Base-by-base conservation (phyloP, 1,284 basidiomycete genomes). In the Rhodotorula sp. region DNA sequence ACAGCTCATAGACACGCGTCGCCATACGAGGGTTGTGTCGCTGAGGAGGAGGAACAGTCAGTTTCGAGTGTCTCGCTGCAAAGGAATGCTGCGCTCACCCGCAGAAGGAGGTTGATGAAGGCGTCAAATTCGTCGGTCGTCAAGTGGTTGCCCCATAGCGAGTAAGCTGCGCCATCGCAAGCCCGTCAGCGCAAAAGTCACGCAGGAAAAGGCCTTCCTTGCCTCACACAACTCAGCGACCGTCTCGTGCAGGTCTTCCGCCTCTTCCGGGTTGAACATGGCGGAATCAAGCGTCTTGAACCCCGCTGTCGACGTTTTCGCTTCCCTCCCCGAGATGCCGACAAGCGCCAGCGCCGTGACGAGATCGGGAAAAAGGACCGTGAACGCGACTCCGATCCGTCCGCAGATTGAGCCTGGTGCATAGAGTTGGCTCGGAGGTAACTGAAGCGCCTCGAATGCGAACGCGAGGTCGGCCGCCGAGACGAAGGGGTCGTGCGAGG, bases 391-490 rank as follows among this genome's bases (percentile, higher is more conserved):
- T 13, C 63, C 63, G 54, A 65, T 61, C 7, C 59, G 59, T 34
- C 53, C 46, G 44, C 53, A 50, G 26, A 64, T 65, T 7, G 31
- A 58, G 31, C 62, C 59, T 13, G 67, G 62, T 10, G 63, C 67
- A 24, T 57, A 69, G 9, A 69, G 10, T 1, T 50, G 54, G 4
- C 40, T n/a, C 3, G 63, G 67, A 22, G 63, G 59, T 2, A 69
- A 37, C 28, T 53, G 40, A 7, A 69, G 59, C 9, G 67, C 67
- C 44, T 69, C 59, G 34, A 65, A 59, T 26, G 63, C 63, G 40
- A 65, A 65, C 5, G 67, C 67, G 31, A 69, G 46, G 54, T 69
- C 67, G 46, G 67, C 67, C 4, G 67, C 67, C 1, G 52, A 58
- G n/a, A 61, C 63, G 40, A 50, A 61, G 5, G 50, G 44, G 34